phyloP scores from a whole-genome alignment of 2,329 filamentous ascomycete species.

The Colletotrichum camelliae region DNA sequence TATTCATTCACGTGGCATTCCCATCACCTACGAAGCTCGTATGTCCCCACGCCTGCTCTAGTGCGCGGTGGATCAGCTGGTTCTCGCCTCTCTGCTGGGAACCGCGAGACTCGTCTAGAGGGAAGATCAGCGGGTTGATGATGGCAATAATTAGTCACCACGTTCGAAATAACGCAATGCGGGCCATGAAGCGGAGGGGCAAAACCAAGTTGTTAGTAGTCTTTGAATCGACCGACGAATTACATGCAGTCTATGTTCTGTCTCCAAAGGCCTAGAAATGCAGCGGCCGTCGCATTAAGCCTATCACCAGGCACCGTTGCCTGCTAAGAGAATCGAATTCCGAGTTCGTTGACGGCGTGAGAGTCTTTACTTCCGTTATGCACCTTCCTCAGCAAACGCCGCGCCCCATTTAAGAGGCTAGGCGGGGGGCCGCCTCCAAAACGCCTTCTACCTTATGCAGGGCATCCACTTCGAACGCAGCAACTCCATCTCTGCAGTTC shows the following conservation, averaged over 20 bases:
- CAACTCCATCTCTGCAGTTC: not conserved
- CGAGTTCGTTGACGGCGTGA: conserved; percentile 9
- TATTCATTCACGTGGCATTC: not conserved
- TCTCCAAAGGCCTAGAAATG: conserved; percentile 11
- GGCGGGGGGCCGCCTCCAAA: conserved; percentile 9
- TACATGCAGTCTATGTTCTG: conserved; percentile 21
- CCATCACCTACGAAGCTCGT: not conserved
- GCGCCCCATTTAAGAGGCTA: conserved; percentile 3
- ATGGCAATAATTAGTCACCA: not conserved
- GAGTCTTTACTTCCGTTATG: conserved; percentile 14
- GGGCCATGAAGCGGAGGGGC: not conserved
- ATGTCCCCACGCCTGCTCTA: not conserved
- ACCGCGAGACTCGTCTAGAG: not conserved
- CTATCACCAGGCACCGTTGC: conserved; percentile 8
- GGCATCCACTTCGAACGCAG: conserved; percentile 2
- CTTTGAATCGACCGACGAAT: conserved; percentile 9
- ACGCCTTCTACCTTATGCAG: conserved; percentile 22
- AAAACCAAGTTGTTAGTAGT: not conserved
- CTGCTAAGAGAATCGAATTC: conserved; percentile 7
- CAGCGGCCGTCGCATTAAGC: conserved; percentile 15
- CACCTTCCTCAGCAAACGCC: conserved; percentile 7
- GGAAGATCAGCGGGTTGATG: not conserved
- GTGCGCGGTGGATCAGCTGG: not conserved
- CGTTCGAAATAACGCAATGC: not conserved
- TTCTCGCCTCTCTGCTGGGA: not conserved